A percentile compares a stretch with the other conserved stretches of the same genome.
Evolutionary conservation across 1,284 basidiomycete species (phyloP).

Genomic region (Afroboletus lepidellus): DNA sequence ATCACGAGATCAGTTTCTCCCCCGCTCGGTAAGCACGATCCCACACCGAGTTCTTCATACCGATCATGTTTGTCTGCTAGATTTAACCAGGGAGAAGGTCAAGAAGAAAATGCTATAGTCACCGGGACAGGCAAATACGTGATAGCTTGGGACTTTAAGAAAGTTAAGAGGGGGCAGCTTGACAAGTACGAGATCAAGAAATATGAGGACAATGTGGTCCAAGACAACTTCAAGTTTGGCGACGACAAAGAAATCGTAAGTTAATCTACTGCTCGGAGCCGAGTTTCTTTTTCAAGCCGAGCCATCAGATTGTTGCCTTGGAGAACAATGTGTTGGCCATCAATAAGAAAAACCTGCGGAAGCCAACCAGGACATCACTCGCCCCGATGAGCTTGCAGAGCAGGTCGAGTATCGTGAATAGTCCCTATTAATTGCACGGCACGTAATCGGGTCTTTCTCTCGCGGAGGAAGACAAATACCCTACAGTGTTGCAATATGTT

Average conservation of each 20-base stretch:
- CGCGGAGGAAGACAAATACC: slow-evolving; percentile 14
- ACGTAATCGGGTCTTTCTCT: slow-evolving; percentile 5
- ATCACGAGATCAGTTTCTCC: slow-evolving; percentile 83
- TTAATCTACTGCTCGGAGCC: slow-evolving; percentile 7
- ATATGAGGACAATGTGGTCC: slow-evolving; percentile 92
- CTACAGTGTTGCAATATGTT: neutral
- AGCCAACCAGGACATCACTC: slow-evolving; percentile 81
- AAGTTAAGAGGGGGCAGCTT: slow-evolving; percentile 88
- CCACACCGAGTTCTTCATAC: neutral
- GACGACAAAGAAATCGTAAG: slow-evolving; percentile 92
- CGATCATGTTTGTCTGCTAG: slow-evolving; percentile 40
- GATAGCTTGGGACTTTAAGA: slow-evolving; percentile 93
- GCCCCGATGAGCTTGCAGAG: slow-evolving; percentile 48
- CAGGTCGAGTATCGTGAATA: slow-evolving; percentile 66
- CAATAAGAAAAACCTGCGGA: slow-evolving; percentile 89
- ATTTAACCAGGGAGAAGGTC: slow-evolving; percentile 88
- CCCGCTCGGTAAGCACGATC: slow-evolving; percentile 71
- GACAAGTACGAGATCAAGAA: slow-evolving; percentile 97
- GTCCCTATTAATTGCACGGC: slow-evolving; percentile 52
- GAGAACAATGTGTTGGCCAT: slow-evolving; percentile 93
- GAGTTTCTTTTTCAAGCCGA: slow-evolving; percentile 1
- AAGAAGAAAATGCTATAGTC: slow-evolving; percentile 93
- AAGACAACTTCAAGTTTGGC: slow-evolving; percentile 95
- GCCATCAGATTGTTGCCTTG: slow-evolving; percentile 81
- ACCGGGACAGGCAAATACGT: slow-evolving; percentile 96